These are phyloP conservation scores for Neospermospora avenae DNA, from an alignment of 2,329 filamentous ascomycete species.

Conservation along the genomic window DNA sequence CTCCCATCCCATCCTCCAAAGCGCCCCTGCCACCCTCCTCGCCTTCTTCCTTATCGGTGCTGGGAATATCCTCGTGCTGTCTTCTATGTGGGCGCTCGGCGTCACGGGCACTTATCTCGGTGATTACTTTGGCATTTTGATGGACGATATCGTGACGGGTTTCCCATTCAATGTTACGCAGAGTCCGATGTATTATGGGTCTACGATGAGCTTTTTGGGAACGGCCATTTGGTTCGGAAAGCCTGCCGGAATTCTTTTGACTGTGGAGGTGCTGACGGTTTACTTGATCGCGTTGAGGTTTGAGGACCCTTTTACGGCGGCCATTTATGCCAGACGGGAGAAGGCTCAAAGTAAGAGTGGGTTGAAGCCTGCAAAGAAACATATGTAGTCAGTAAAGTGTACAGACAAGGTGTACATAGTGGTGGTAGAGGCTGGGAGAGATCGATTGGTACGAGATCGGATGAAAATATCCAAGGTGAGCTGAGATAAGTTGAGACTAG, in stretches of 20 bases:
- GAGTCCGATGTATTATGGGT: slow-evolving; percentile 96
- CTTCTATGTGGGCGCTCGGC: slow-evolving; percentile 87
- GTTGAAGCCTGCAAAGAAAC: slow-evolving; percentile 28
- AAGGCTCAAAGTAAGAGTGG: slow-evolving; percentile 43
- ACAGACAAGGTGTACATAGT: not conserved
- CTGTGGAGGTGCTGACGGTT: slow-evolving; percentile 68
- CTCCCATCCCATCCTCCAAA: slow-evolving; percentile 67
- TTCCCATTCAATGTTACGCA: slow-evolving; percentile 93
- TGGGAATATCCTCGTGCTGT: slow-evolving; percentile 83
- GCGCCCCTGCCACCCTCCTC: slow-evolving; percentile 54
- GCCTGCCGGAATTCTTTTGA: slow-evolving; percentile 79
- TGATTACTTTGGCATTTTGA: slow-evolving; percentile 97
- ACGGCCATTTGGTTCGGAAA: slow-evolving; percentile 81
- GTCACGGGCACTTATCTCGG: slow-evolving; percentile 95
- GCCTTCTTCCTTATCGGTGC: slow-evolving; percentile 68
- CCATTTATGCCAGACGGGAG: slow-evolving; percentile 87
- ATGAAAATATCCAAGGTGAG: not conserved
- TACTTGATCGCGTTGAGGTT: slow-evolving; percentile 80
- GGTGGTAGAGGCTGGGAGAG: not conserved
- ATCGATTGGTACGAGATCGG: not conserved
- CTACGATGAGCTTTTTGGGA: slow-evolving; percentile 87
- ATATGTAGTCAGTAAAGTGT: not conserved
- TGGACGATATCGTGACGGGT: slow-evolving; percentile 89
- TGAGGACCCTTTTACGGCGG: slow-evolving; percentile 92
- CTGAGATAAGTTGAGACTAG: slow-evolving; percentile 4